Evolutionary conservation across 192 early-diverging fungal genomes (phyloP), one percentile per base, ranked within the genome.

Genomic region (Entomortierella chlamydospora): DNA sequence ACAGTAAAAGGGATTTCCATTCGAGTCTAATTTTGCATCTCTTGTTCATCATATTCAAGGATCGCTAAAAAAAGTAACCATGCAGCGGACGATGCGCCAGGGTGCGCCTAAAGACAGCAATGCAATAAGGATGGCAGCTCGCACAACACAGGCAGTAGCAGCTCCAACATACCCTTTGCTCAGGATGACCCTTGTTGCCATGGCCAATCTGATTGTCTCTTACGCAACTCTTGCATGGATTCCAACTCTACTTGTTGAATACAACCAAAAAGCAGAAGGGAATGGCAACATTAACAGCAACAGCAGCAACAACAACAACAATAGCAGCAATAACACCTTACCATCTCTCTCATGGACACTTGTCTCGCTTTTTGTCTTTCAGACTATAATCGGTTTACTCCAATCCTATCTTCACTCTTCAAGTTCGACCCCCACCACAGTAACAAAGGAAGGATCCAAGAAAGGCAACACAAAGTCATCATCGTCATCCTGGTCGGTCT

Each of bases 291-390:
- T n/a, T n/a, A n/a, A n/a, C n/a, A n/a, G n/a, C n/a, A n/a, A n/a
- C n/a, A n/a, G n/a, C n/a, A n/a, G n/a, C n/a, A n/a, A n/a, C n/a
- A 47, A 26, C 17, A 57, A 39, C 30, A 47, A 2, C 22, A 57
- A n/a, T 22, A 54, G 17, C 49, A 49, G 26, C 33, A 52, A n/a
- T 20, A 23, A 56, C 0, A 70, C 76, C 1, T 41, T 79, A 17
- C 76, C 76, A n/a, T 79, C 76, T 4, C 62, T 79, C 20, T 66
- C 76, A 25, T 61, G 54, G 61, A 70, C 76, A 37, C 39, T 79
- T 17, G 41, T 79, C 15, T 13, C 68, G 17, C 30, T 79, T 4
- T 79, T 79, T 47, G 43, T 28, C 1, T 47, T 60, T 26, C 76
- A 79, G 47, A 79, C 68, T 7, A 6, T 65, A 6, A 12, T 70